Evolutionary conservation across 148 eudicot species (phyloP).

Genomic region (Rhododendron mucronatum): DNA sequence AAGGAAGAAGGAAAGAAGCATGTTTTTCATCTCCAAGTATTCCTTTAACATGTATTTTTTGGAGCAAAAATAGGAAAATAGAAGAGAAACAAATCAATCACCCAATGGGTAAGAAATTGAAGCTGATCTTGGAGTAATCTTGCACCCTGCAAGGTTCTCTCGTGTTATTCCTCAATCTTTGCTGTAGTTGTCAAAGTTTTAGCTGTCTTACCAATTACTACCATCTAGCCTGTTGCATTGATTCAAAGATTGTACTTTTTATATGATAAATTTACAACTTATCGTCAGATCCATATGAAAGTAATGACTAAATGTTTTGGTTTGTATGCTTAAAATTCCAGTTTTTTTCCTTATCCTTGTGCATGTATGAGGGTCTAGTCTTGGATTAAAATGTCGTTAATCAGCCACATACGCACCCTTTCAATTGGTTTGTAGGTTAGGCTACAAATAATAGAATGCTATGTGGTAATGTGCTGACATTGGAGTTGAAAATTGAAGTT

Average conservation of each 20-base stretch:
- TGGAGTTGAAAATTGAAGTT: neutral
- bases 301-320: neutral
- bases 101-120: neutral
- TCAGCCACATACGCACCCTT: neutral
- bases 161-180: neutral
- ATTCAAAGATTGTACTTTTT: neutral
- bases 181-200: neutral
- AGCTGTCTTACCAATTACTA: neutral
- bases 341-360: neutral
- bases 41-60: neutral
- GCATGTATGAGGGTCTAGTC: neutral
- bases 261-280: neutral
- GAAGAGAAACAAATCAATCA: neutral
- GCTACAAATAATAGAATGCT: neutral
- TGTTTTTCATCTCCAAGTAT: neutral
- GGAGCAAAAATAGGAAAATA: neutral
- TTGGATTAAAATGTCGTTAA: neutral
- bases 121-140: neutral
- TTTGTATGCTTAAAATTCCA: neutral
- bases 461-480: neutral
- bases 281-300: neutral
- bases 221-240: neutral
- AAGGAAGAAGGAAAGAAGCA: neutral
- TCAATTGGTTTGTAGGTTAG: neutral
- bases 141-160: neutral